These are phyloP conservation scores for Exophiala phaeomuriformis DNA, from an alignment of 2,329 filamentous ascomycete genomes.

Conservation along the genomic window DNA sequence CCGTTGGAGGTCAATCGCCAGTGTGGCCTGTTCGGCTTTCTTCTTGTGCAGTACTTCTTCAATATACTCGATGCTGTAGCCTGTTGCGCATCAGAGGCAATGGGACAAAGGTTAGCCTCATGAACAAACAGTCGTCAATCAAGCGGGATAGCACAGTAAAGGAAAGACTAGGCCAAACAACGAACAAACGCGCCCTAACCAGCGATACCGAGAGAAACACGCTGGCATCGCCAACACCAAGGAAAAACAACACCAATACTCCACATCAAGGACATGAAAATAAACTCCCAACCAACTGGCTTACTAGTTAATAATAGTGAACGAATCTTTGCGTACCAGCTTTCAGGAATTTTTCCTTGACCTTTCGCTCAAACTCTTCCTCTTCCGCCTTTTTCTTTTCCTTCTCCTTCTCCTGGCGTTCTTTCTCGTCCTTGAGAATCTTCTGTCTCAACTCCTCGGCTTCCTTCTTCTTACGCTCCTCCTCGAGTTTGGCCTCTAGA, in stretches of 20 bases:
- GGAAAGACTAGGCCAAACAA: too few species aligned
- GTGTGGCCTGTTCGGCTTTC: conserved; percentile 28
- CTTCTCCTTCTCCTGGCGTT: conserved; percentile 43
- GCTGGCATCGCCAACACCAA: too few species aligned
- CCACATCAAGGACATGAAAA: too few species aligned
- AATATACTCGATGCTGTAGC: conserved; percentile 38
- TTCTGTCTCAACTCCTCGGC: conserved; percentile 27
- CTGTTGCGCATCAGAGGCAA: conserved; percentile 23
- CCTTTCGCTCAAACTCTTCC: conserved; percentile 42
- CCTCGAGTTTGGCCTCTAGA: conserved; percentile 23
- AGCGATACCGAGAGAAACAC: too few species aligned
- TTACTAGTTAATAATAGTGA: conserved; percentile 5
- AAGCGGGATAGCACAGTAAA: too few species aligned
- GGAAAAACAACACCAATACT: not conserved
- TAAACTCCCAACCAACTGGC: not conserved
- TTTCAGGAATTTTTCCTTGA: conserved; percentile 34
- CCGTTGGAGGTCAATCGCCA: conserved; percentile 26
- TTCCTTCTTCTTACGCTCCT: conserved; percentile 26
- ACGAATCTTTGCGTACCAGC: conserved; percentile 17
- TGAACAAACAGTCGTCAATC: not conserved
- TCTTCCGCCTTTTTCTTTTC: conserved; percentile 43
- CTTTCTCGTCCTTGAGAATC: conserved; percentile 28
- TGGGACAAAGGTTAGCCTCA: conserved; percentile 2
- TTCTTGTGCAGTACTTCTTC: conserved; percentile 38
- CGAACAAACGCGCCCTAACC: too few species aligned